Conservation (phyloP, 106 monocot species). For the Alisma plantagoaquatica region DNA sequence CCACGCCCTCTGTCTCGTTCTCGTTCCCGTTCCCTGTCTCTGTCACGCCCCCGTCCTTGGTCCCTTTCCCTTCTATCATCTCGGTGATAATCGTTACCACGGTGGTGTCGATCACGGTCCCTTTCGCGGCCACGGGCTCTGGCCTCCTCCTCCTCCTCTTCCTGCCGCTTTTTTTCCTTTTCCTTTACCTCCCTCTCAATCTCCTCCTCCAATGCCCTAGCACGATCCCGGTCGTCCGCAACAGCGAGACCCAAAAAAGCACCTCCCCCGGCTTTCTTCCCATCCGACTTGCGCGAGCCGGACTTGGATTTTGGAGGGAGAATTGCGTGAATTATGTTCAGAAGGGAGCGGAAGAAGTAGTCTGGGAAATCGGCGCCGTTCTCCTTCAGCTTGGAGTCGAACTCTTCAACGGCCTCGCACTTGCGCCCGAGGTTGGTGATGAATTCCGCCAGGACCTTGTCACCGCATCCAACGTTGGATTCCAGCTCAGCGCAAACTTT, state of each 20-base stretch:
- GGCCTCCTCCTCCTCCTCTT: slow-evolving; percentile 43
- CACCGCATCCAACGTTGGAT: slow-evolving; percentile 45
- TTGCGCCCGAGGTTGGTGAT: slow-evolving; percentile 70
- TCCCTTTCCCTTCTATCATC: too few relatives aligned
- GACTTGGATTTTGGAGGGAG: slow-evolving; percentile 41
- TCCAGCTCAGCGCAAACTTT: slow-evolving; percentile 75
- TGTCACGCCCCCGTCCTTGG: slow-evolving; percentile 4
- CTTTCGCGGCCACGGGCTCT: slow-evolving; percentile 17
- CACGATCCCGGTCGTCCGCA: slow-evolving; percentile 51
- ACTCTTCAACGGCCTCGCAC: slow-evolving; percentile 45
- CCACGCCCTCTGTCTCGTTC: too few relatives aligned
- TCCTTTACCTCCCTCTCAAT: too few relatives aligned
- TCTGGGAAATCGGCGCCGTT: slow-evolving; percentile 87
- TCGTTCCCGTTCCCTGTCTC: too few relatives aligned
- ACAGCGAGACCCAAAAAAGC: slow-evolving; percentile 47
- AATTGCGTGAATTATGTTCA: slow-evolving; percentile 84
- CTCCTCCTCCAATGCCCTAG: slow-evolving; percentile 44
- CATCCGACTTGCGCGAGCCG: too few relatives aligned
- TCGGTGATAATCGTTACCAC: too few relatives aligned
- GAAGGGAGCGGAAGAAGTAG: slow-evolving; percentile 78
- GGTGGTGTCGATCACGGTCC: too few relatives aligned
- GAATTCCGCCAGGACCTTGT: slow-evolving; percentile 89
- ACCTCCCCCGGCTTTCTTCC: too few relatives aligned
- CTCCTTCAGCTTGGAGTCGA: slow-evolving; percentile 66
- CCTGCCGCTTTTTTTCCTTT: too few relatives aligned